Base-by-base conservation (phyloP, 192 early-diverging fungal genomes). In the Coemansia furcata region DNA sequence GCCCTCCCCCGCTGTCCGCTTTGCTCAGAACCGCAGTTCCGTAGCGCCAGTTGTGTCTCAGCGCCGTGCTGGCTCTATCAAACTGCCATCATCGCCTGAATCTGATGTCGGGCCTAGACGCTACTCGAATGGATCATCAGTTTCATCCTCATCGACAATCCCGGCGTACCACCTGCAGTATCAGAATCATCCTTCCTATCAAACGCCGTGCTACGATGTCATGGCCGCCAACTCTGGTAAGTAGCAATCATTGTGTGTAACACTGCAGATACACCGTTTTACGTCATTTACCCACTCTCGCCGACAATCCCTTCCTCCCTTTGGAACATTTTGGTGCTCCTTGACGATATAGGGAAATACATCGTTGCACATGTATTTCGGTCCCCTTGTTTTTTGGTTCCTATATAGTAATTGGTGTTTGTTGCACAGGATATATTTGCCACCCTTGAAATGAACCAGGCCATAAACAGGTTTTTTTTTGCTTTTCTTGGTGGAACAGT, bases 1-100 rank as follows among this genome's bases (percentile, higher is more conserved):
- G 58, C 58, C 58, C 17, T 29, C 29, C 52, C 4, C 52, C 32
- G 35, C 35, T 60, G 19, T 15, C 2, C 58, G 58, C 58, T 23
- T 38, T 39, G 35, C 36, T 26, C 58, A 38, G 3, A 33, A 15
- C 55, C 65, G 32, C 37, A 23, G 35, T 26, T 36, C 58, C 19
- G 26, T 58, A 37, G 17, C 52, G 19, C 52, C 32, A 21, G 14
- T 32, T 1, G 21, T 12, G 37, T 59, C 70, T 36, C 77, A 80
- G 63, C 72, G 72, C 14, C 71, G 77, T 10, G 72, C 69, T 3
- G 72, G 77, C 40, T 68, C 67, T 36, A 64, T 75, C 30, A 65
- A 47, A 23, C 62, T 68, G 35, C 38, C 50, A 26, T 4, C 60
- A 32, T 39, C 40, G 52, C 60, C 40, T 30, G 59, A 66, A 19